Conservation (phyloP, 306 rosid species). For the Neltuma alba region DNA sequence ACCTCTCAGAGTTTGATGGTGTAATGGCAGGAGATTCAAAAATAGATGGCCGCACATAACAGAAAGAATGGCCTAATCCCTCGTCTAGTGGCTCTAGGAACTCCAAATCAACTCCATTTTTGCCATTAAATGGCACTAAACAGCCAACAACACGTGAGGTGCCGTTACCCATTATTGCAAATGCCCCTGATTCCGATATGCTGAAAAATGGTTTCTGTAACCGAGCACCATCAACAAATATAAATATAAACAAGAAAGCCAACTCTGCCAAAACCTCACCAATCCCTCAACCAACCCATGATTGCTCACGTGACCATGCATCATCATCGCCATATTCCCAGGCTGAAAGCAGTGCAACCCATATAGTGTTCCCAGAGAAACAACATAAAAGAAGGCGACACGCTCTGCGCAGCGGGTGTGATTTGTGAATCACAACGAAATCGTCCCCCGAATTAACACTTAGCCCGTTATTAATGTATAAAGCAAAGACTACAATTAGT, state of each 20-base stretch:
- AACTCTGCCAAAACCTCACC: slow-evolving; percentile 19
- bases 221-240: slow-evolving; percentile 38
- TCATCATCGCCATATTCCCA: slow-evolving; percentile 37
- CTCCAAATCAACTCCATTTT: slow-evolving; percentile 64
- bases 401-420: slow-evolving; percentile 1
- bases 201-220: slow-evolving; percentile 26
- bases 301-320: slow-evolving; percentile 34
- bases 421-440: slow-evolving; percentile 15
- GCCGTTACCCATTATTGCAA: slow-evolving; percentile 64
- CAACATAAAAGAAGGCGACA: slow-evolving; percentile 2
- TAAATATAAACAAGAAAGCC: slow-evolving; percentile 25
- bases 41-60: slow-evolving; percentile 64
- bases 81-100: slow-evolving; percentile 66
- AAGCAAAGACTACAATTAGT: slow-evolving; percentile 18
- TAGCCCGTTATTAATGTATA: slow-evolving; percentile 15
- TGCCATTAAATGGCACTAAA: slow-evolving; percentile 59
- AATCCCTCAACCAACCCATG: slow-evolving; percentile 33
- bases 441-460: neutral
- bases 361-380: slow-evolving; percentile 21
- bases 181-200: slow-evolving; percentile 26
- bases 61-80: slow-evolving; percentile 72
- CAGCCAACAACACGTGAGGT: slow-evolving; percentile 77
- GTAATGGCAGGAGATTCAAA: slow-evolving; percentile 73
- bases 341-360: slow-evolving; percentile 30
- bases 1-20: slow-evolving; percentile 67